Percentiles rank a stretch among this genome's conserved stretches.
Evolutionary conservation across 2,329 filamentous ascomycete species (phyloP).

Genomic region (Fusarium nanum): DNA sequence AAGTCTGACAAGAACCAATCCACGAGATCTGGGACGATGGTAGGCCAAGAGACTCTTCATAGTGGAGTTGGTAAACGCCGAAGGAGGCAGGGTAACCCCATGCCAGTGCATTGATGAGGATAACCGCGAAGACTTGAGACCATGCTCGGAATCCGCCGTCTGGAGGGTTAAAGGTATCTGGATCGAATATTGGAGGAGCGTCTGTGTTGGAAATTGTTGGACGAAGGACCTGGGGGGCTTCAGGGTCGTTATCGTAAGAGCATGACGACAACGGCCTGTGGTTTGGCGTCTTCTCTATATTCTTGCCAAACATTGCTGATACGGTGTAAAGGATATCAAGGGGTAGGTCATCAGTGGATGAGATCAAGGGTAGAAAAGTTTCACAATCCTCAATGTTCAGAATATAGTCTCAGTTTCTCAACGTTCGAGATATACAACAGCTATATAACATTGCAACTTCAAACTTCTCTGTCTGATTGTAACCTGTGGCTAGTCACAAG

Average conservation of each 20-base stretch:
- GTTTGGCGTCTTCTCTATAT: slow-evolving; percentile 35
- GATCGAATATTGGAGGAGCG: slow-evolving; percentile 37
- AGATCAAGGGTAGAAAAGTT: background rate
- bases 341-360: slow-evolving; percentile 20
- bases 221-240: slow-evolving; percentile 23
- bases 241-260: background rate
- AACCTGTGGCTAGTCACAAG: background rate
- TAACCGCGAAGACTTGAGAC: slow-evolving; percentile 61
- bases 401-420: background rate
- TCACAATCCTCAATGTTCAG: background rate
- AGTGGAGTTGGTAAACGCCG: slow-evolving; percentile 66
- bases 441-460: background rate
- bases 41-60: slow-evolving; percentile 52
- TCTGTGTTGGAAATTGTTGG: slow-evolving; percentile 44
- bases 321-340: slow-evolving; percentile 2
- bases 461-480: background rate
- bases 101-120: slow-evolving; percentile 61
- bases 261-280: slow-evolving; percentile 12
- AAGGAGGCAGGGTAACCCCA: slow-evolving; percentile 64
- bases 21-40: slow-evolving; percentile 54
- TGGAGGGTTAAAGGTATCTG: slow-evolving; percentile 48
- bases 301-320: slow-evolving; percentile 38
- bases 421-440: slow-evolving; percentile 3
- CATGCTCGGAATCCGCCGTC: slow-evolving; percentile 62
- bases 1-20: slow-evolving; percentile 64